Evolutionary conservation across 2,329 filamentous ascomycete genomes (phyloP).

Genomic region (Ophiostoma quercus): DNA sequence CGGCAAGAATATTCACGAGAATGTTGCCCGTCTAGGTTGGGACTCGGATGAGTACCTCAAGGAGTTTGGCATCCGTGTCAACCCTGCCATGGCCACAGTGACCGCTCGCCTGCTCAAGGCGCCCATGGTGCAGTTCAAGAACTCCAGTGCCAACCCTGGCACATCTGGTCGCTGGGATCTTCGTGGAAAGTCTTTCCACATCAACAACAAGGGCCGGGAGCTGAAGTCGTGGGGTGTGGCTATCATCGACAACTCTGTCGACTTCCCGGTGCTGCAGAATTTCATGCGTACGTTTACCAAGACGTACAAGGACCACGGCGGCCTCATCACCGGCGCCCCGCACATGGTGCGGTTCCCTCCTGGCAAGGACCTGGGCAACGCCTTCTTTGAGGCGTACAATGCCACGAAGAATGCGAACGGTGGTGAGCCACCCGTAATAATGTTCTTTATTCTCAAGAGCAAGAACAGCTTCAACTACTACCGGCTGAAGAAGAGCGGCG

Average conservation of each 20-base stretch:
- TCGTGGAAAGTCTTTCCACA: conserved; percentile 70
- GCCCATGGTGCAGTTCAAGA: conserved; percentile 66
- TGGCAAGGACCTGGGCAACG: conserved; percentile 35
- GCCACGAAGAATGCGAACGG: conserved; percentile 47
- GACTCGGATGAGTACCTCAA: conserved; percentile 61
- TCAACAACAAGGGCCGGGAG: conserved; percentile 50
- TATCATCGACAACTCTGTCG: conserved; percentile 53
- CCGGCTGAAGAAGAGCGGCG: conserved; percentile 81
- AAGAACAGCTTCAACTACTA: conserved; percentile 70
- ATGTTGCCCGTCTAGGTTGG: conserved; percentile 65
- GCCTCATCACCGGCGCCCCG: conserved; percentile 40
- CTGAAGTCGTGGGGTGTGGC: conserved; percentile 73
- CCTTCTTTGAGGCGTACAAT: conserved; percentile 53
- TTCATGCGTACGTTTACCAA: conserved; percentile 49
- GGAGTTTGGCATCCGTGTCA: conserved; percentile 69
- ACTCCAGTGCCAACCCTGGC: conserved; percentile 54
- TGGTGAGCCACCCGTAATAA: conserved; percentile 61
- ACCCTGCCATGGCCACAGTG: conserved; percentile 56
- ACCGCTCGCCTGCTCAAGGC: conserved; percentile 66
- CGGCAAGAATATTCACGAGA: conserved; percentile 60
- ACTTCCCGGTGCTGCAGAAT: conserved; percentile 50
- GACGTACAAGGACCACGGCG: conserved; percentile 48
- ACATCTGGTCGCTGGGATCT: conserved; percentile 80
- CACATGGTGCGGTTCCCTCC: conserved; percentile 31
- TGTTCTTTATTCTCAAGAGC: conserved; percentile 71